Base-by-base conservation (phyloP, 129 eudicot species). In the Pulicaria dysenterica region DNA sequence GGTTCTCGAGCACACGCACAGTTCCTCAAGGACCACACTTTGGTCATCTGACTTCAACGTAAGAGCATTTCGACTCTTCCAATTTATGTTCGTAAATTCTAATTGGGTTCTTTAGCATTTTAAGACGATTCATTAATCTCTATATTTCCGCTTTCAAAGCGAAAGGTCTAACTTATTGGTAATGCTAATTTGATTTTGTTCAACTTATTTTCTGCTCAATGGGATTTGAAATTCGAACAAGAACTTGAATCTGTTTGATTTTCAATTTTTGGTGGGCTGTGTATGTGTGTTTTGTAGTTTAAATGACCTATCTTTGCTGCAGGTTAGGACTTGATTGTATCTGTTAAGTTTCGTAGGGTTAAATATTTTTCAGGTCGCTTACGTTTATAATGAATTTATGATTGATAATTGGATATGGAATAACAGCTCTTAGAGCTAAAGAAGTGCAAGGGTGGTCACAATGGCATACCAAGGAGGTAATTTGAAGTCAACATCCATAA, bases 381-480 rank as follows among this genome's bases (percentile, higher is more conserved):
- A 3, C 24, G 37, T 17, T 19, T 2, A 7, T 49, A 49, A 46
- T 49, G 3, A 12, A 14, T 5, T 37, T 58, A 10, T 70, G 6
- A 19, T 55, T 54, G 53, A 40, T 70, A 39, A 2, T 55, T 70
- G 40, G 64, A 55, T 56, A 56, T 56, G 31, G 15, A 31, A 56
- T 56, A 4, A 37, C 76, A 71, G 76, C 36, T 71, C 3, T 36
- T 34, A 3, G 34, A 15, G 54, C 24, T 56, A 4, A 17, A 58
- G 40, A 61, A 15, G 73, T 69, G 63, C 12, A 51, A 69, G 50
- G 37, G 16, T 45, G 37, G 62, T 58, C 44, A 58, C 60, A 5
- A 93, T 93, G 98, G 92, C 98, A 34, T 70, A 75, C 58, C 86
- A 87, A 63, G 98, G 96, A 14, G 96, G 95, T 6, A 85, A 77